Evolutionary conservation across 2,329 filamentous ascomycete species (phyloP).

Genomic region (Trichoderma harzianum): DNA sequence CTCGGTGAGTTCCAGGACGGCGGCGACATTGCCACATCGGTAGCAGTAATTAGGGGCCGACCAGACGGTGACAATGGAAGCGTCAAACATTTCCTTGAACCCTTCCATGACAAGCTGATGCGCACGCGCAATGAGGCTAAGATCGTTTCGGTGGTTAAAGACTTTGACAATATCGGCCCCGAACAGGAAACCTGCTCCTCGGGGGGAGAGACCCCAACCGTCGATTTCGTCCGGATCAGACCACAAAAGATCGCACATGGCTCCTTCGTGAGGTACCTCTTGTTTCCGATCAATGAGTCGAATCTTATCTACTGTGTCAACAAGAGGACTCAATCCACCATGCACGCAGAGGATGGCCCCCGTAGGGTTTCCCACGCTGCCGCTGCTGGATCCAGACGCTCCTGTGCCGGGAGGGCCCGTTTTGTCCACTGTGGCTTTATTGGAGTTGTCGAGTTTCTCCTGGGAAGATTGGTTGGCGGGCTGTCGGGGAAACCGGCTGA

Average conservation of each 20-base stretch:
- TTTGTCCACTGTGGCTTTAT: constrained; percentile 26
- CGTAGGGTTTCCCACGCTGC: constrained; percentile 62
- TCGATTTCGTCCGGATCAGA: constrained; percentile 98
- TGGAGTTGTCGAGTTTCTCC: constrained; percentile 26
- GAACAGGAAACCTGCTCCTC: constrained; percentile 93
- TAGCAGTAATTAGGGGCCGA: constrained; percentile 97
- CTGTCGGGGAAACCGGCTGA: constrained; percentile 65
- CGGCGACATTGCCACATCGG: constrained; percentile 91
- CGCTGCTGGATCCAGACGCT: constrained; percentile 66
- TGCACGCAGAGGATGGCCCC: constrained; percentile 94
- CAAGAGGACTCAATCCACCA: constrained; percentile 84
- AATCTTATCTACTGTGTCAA: constrained; percentile 95
- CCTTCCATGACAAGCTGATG: constrained; percentile 99
- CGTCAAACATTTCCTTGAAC: constrained; percentile 99
- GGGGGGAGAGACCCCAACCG: constrained; percentile 91
- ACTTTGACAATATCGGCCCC: constrained; percentile 92
- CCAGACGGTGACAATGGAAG: constrained; percentile 97
- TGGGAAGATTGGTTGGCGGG: constrained; percentile 23
- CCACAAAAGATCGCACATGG: constrained; percentile 98
- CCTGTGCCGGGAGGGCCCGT: constrained; percentile 76
- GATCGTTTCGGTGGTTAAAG: constrained; percentile 92
- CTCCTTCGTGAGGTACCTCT: constrained; percentile 95
- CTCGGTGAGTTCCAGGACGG: constrained; percentile 87
- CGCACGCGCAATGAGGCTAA: constrained; percentile 86
- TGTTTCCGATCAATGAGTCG: constrained; percentile 92